A percentile compares a stretch with the other conserved stretches of the same genome.
phyloP scores from a whole-genome alignment of 495 filamentous ascomycete species.

The Choiromyces venosus region DNA sequence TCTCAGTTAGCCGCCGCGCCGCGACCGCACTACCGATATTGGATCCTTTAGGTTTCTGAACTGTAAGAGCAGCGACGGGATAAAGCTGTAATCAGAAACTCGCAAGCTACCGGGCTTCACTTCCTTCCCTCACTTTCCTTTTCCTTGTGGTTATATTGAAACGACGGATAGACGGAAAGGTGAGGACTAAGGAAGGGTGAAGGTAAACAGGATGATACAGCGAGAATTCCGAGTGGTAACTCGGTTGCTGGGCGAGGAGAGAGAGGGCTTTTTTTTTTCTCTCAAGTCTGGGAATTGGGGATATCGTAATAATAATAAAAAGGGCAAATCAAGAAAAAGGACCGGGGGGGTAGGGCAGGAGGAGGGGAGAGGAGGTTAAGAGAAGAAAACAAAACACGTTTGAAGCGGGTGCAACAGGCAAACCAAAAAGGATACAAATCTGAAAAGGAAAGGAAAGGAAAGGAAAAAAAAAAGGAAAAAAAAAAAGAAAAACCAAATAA shows the following conservation, averaged over 20 bases:
- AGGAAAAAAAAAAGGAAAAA: background rate
- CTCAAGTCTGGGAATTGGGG: background rate
- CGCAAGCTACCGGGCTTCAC: conserved; percentile 7
- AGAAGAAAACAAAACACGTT: conserved; percentile 1
- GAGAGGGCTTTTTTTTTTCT: background rate
- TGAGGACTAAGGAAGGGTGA: conserved; percentile 27
- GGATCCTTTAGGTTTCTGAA: background rate
- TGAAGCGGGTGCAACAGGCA: conserved; percentile 1
- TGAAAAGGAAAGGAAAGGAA: background rate
- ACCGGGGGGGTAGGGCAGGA: background rate
- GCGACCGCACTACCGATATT: background rate
- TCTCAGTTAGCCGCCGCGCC: background rate
- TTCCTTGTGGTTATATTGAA: conserved; percentile 20
- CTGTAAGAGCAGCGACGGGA: background rate
- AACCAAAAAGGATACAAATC: background rate
- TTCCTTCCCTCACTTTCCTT: conserved; percentile 25
- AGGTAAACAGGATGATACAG: conserved; percentile 26
- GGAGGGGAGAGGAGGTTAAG: background rate
- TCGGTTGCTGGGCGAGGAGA: conserved; percentile 32
- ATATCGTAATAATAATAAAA: too few species aligned
- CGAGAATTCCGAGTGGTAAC: conserved; percentile 27
- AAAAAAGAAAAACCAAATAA: background rate
- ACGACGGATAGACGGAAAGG: conserved; percentile 21
- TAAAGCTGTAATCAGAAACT: background rate
- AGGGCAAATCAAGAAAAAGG: background rate